Conservation (phyloP, 106 monocot genomes). For the Gastrodia elata region DNA sequence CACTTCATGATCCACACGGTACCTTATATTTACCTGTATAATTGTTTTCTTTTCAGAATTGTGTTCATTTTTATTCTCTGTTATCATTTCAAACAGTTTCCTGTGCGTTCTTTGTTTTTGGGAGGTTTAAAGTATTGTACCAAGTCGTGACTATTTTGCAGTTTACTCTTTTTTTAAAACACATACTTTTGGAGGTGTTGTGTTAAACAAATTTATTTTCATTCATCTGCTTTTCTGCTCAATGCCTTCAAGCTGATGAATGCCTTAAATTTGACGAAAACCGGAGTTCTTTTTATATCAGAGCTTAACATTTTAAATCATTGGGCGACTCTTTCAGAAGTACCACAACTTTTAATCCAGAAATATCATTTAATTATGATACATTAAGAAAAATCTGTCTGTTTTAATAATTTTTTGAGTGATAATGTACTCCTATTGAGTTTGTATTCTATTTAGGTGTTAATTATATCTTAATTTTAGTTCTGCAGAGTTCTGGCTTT, state of each 20-base stretch:
- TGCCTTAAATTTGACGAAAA: not conserved
- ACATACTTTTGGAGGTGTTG: not conserved
- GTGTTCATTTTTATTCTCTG: not conserved
- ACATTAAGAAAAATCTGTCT: not conserved
- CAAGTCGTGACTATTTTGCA: not conserved
- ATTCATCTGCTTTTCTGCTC: not conserved
- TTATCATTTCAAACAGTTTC: not conserved
- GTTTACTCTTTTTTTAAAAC: not conserved
- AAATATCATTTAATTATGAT: not conserved
- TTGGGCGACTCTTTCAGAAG: not conserved
- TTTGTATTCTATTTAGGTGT: not conserved
- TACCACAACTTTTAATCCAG: not conserved
- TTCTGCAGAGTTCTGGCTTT: not conserved
- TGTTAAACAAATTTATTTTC: not conserved
- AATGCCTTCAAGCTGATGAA: not conserved
- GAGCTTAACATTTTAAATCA: not conserved
- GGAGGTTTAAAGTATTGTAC: not conserved
- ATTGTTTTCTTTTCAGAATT: not conserved
- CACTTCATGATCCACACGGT: slow-evolving; percentile 91
- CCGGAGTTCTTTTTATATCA: not conserved
- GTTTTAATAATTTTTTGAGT: not conserved
- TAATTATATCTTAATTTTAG: not conserved
- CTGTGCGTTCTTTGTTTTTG: not conserved
- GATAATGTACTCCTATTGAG: not conserved
- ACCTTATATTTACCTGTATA: slow-evolving; percentile 14